Evolutionary conservation across 2,329 filamentous ascomycete genomes (phyloP).

Genomic region (Aspergillus alliaceus): DNA sequence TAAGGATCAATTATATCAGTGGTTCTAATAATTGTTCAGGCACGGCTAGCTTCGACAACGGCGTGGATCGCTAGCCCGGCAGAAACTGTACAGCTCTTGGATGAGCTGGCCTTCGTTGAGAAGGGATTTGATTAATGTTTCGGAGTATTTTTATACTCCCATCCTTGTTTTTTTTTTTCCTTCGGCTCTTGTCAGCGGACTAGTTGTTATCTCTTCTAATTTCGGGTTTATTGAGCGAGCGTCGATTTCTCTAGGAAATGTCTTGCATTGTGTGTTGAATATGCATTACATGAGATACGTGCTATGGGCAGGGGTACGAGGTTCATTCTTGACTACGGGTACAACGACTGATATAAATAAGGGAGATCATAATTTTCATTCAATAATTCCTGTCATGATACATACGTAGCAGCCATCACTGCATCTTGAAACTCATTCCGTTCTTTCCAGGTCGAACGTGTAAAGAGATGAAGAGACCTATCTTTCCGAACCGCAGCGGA

Average conservation of each 20-base stretch:
- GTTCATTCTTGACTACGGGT: not conserved
- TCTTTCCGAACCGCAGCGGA: not conserved
- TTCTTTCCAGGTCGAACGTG: not conserved
- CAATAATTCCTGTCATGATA: conserved; percentile 1
- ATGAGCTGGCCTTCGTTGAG: conserved; percentile 64
- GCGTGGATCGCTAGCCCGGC: conserved; percentile 93
- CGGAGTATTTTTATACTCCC: too few relatives aligned
- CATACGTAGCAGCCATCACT: not conserved
- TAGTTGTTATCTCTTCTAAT: not conserved
- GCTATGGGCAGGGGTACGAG: not conserved
- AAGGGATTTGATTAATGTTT: not conserved
- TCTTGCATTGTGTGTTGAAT: not conserved
- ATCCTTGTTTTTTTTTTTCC: not conserved
- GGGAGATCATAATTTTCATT: conserved; percentile 2
- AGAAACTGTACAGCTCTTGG: conserved; percentile 86
- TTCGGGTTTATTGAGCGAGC: not conserved
- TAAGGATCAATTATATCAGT: too few relatives aligned
- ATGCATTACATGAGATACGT: not conserved
- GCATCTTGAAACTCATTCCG: not conserved
- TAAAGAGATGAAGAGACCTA: not conserved
- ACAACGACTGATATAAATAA: not conserved
- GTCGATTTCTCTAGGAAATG: not conserved
- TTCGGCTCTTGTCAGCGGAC: not conserved
- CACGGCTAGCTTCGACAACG: conserved; percentile 85
- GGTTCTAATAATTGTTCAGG: conserved; percentile 49